A percentile compares a stretch with the other conserved stretches of the same genome.
phyloP scores from a whole-genome alignment of 176 grass and related monocot species.

The Bonia amplexicaulis region DNA sequence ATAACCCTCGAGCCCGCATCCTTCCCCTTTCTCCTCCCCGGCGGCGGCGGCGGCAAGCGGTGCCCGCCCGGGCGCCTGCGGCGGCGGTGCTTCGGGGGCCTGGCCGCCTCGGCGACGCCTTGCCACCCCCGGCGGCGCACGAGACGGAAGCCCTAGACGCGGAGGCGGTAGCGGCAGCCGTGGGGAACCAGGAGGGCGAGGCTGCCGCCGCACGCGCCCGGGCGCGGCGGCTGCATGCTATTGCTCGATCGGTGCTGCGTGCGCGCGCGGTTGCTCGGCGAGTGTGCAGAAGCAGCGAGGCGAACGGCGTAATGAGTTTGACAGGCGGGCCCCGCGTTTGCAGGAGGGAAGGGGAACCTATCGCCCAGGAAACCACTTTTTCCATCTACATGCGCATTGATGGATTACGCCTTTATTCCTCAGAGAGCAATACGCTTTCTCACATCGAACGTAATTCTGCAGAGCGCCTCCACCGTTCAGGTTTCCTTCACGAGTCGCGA shows the following conservation, averaged over 20 bases:
- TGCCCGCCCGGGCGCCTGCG: conserved; percentile 25
- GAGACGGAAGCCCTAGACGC: conserved; percentile 13
- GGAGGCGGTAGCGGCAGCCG: background rate
- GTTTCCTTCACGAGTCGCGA: background rate
- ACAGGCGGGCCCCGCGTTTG: conserved; percentile 5
- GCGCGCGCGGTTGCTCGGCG: background rate
- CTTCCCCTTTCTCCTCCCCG: conserved; percentile 32
- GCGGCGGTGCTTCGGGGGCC: conserved; percentile 13
- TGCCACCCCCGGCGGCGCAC: conserved; percentile 27
- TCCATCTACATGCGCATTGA: rapidly evolving
- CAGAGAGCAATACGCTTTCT: too few species aligned
- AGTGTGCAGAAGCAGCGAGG: background rate
- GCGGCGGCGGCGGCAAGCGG: conserved; percentile 13
- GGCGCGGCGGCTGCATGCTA: conserved; percentile 64
- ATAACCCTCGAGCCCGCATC: conserved; percentile 48
- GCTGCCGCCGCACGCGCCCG: conserved; percentile 46
- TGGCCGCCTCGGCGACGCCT: conserved; percentile 21
- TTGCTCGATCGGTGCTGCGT: background rate
- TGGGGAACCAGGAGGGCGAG: background rate
- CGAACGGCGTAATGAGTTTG: background rate
- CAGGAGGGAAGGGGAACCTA: background rate
- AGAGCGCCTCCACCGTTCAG: background rate
- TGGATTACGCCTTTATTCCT: rapidly evolving
- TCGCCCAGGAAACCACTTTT: background rate
- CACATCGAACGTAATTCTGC: background rate